These are phyloP conservation scores for Aspergillus homomorphus DNA, from an alignment of 495 filamentous ascomycete species.

Conservation along the genomic window DNA sequence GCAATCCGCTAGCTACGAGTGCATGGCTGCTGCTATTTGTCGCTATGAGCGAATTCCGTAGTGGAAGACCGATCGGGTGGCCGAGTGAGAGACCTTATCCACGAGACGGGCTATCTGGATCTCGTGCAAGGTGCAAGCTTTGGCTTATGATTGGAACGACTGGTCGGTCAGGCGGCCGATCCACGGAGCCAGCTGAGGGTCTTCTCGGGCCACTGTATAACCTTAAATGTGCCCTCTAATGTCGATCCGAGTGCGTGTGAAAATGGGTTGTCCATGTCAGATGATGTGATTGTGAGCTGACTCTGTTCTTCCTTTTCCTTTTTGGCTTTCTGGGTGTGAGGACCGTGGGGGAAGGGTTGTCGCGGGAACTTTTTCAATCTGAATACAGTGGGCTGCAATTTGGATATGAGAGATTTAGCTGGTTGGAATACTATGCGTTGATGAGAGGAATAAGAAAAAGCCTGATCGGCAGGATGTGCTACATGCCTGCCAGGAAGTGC, in stretches of 20 bases:
- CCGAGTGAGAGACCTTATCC: not conserved
- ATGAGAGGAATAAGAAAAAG: too few species aligned
- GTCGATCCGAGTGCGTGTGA: not conserved
- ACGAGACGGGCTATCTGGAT: not conserved
- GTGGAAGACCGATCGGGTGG: not conserved
- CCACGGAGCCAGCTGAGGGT: not conserved
- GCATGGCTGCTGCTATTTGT: not conserved
- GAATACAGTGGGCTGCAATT: too few species aligned
- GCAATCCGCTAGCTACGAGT: not conserved
- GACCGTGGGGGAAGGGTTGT: too few species aligned
- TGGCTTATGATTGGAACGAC: not conserved
- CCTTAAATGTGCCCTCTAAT: not conserved
- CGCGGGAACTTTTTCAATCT: too few species aligned
- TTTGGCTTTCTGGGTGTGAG: too few species aligned
- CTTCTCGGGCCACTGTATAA: not conserved
- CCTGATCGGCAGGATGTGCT: too few species aligned
- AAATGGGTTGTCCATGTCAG: not conserved
- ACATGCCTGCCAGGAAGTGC: too few species aligned
- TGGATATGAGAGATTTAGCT: too few species aligned
- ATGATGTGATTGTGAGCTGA: too few species aligned
- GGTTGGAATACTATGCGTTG: too few species aligned
- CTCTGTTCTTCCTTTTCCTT: too few species aligned
- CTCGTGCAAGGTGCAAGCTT: not conserved
- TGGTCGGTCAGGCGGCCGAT: slow-evolving; percentile 2
- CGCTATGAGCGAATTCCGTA: slow-evolving; percentile 3